phyloP scores from a whole-genome alignment of 768 basidiomycete species.

The Suillus spraguei region DNA sequence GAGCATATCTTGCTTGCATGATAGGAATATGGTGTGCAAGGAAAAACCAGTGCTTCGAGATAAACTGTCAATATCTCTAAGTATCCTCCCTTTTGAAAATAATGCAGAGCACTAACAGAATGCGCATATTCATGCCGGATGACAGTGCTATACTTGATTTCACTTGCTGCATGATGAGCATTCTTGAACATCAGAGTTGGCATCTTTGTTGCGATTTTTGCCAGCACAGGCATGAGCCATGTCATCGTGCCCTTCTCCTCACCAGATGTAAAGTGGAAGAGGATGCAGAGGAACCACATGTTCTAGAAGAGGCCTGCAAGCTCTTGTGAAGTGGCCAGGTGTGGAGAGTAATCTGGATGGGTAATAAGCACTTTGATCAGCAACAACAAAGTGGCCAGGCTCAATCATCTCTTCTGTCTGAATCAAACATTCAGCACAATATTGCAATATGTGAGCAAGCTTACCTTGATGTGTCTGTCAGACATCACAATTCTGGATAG shows the following conservation, averaged over 20 bases:
- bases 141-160: slow-evolving; percentile 91
- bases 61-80: slow-evolving; percentile 49
- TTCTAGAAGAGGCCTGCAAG: slow-evolving; percentile 83
- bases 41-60: slow-evolving; percentile 63
- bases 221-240: slow-evolving; percentile 77
- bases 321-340: slow-evolving; percentile 53
- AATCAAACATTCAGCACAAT: slow-evolving; percentile 6
- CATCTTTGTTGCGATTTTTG: slow-evolving; percentile 83
- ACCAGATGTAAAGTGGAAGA: too few species aligned
- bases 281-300: slow-evolving; percentile 90
- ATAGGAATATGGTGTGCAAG: slow-evolving; percentile 69
- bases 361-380: slow-evolving; percentile 87
- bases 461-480: slow-evolving; percentile 61
- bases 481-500: slow-evolving; percentile 82
- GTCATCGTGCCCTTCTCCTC: slow-evolving; percentile 68
- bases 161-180: slow-evolving; percentile 80
- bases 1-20: slow-evolving; percentile 69
- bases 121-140: slow-evolving; percentile 83
- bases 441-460: slow-evolving; percentile 4
- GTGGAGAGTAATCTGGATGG: slow-evolving; percentile 68
- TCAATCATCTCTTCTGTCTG: slow-evolving; percentile 83
- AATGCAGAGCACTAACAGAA: slow-evolving; percentile 48
- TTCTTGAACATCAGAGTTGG: slow-evolving; percentile 84
- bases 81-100: slow-evolving; percentile 3
- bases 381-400: slow-evolving; percentile 82